Conservation (phyloP, 2,329 filamentous ascomycete species). For the Hymenotorrendiella dingleyae region DNA sequence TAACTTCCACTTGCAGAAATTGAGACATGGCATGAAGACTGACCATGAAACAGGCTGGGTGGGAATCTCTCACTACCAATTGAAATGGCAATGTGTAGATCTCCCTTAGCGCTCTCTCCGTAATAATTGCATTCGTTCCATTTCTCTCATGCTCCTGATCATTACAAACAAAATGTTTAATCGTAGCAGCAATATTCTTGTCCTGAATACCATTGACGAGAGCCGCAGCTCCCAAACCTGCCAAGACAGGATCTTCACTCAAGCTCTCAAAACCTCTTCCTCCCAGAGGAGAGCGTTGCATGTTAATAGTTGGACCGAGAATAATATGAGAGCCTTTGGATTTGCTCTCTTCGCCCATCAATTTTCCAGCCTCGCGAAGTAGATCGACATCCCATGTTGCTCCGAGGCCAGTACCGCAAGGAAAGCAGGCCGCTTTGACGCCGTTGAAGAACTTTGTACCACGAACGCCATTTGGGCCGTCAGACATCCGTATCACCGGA, state of each 20-base stretch:
- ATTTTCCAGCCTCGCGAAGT: conserved; percentile 55
- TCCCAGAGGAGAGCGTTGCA: conserved; percentile 42
- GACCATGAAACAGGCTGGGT: conserved; percentile 39
- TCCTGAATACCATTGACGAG: conserved; percentile 41
- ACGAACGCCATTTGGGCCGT: conserved; percentile 33
- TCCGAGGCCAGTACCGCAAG: conserved; percentile 42
- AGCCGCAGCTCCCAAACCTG: conserved; percentile 38
- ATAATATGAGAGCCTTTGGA: conserved; percentile 67
- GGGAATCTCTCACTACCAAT: conserved; percentile 37
- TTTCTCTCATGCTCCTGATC: conserved; percentile 37
- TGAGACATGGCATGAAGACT: not conserved
- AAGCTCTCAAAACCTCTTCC: conserved; percentile 44
- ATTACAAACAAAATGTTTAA: conserved; percentile 43
- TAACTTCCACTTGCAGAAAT: not conserved
- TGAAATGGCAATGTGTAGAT: conserved; percentile 42
- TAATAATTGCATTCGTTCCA: conserved; percentile 32
- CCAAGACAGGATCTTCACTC: conserved; percentile 41
- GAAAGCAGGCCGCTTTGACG: conserved; percentile 41
- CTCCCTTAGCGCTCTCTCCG: conserved; percentile 36
- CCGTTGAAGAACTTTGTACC: conserved; percentile 30
- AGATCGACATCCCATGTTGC: conserved; percentile 62
- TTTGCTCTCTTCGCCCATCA: conserved; percentile 61
- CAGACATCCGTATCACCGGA: conserved; percentile 31
- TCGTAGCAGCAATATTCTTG: conserved; percentile 37
- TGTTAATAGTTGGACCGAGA: conserved; percentile 57